Percentiles rank a stretch among this genome's conserved stretches.
Conservation (phyloP, 1,139 yeast genomes). For the Pichia sp. region DNA sequence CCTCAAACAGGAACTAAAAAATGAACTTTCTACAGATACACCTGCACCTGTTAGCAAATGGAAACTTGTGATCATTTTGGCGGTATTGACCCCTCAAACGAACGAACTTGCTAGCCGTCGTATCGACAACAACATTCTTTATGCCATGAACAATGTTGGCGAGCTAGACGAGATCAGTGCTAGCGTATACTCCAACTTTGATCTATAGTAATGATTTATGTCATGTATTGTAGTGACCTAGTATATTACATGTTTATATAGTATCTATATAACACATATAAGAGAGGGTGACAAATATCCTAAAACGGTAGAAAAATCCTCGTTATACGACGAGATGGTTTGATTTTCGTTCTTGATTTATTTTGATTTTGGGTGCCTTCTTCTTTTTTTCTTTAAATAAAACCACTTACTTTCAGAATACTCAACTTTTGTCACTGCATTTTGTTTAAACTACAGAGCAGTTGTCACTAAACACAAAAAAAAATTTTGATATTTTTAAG, state of each 20-base stretch:
- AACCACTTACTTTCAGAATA: not conserved
- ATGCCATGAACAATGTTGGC: constrained; percentile 47
- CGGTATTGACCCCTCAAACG: constrained; percentile 63
- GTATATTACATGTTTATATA: too few species aligned
- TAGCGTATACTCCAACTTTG: constrained; percentile 77
- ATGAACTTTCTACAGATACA: constrained; percentile 2
- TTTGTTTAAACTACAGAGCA: not conserved
- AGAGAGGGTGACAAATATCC: not conserved
- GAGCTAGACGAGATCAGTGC: constrained; percentile 87
- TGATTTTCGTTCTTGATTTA: not conserved
- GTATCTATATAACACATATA: not conserved
- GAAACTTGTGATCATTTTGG: constrained; percentile 65
- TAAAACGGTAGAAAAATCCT: not conserved
- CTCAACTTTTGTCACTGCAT: not conserved
- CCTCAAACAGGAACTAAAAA: not conserved
- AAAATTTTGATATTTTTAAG: not conserved
- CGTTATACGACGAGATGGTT: not conserved
- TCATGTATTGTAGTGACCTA: not conserved
- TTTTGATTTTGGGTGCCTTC: not conserved
- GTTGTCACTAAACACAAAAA: not conserved
- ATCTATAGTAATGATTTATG: constrained; percentile 14
- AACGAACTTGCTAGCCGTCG: constrained; percentile 44
- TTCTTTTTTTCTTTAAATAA: not conserved
- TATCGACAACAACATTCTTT: constrained; percentile 41
- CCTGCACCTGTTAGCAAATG: constrained; percentile 8